Conservation (phyloP, 352 stramenopile species). For the Pilasporangium apinafurcum region DNA sequence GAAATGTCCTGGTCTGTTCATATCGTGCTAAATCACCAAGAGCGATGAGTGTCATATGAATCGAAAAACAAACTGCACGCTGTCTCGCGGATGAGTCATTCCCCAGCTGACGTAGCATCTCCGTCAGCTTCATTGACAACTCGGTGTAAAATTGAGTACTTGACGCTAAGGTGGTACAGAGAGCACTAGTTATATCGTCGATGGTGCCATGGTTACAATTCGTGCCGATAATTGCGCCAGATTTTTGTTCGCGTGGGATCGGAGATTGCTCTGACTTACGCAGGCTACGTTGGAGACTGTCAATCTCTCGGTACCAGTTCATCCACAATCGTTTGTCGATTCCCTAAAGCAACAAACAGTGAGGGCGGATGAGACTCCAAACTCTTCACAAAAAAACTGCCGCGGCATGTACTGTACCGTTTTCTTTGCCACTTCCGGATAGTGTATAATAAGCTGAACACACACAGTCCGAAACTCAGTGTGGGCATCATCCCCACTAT, state of each 20-base stretch:
- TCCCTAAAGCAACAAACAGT: conserved; percentile 13
- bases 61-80: conserved; percentile 17
- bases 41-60: conserved; percentile 40
- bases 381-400: not conserved
- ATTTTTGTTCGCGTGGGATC: too few relatives aligned
- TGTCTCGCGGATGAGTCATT: not conserved
- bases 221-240: too few relatives aligned
- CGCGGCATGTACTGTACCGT: conserved; percentile 19
- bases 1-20: too few relatives aligned
- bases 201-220: too few relatives aligned
- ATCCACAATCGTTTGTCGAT: conserved; percentile 54
- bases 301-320: conserved; percentile 60
- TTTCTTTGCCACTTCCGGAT: conserved; percentile 19
- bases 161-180: conserved; percentile 1
- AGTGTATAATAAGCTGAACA: conserved; percentile 25
- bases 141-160: conserved; percentile 7
- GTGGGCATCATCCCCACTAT: too few relatives aligned
- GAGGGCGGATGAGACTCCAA: not conserved
- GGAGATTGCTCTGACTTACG: not conserved
- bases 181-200: not conserved
- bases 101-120: not conserved
- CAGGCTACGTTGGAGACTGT: conserved; percentile 13
- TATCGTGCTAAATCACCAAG: conserved; percentile 46
- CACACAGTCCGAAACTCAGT: conserved; percentile 22
- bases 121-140: not conserved